Percentiles rank a stretch among this genome's conserved stretches.
Evolutionary conservation across 176 grass and related monocot species (phyloP).

Genomic region (Otatea glauca): DNA sequence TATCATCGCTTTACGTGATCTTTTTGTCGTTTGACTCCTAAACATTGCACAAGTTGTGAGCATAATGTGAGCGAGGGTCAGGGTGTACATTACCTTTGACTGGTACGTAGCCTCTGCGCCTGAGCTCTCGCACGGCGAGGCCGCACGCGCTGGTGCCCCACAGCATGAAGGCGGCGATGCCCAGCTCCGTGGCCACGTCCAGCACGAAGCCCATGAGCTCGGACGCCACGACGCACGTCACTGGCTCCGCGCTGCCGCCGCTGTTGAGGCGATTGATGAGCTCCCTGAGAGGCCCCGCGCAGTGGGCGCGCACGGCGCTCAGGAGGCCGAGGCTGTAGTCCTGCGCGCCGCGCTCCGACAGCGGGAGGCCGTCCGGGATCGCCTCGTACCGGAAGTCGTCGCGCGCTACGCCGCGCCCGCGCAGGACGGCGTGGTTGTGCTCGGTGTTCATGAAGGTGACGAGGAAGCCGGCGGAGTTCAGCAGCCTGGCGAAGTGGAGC

Average conservation of each 20-base stretch:
- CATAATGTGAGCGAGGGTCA: neutral
- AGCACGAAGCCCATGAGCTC: slow-evolving; percentile 12
- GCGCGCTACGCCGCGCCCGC: neutral
- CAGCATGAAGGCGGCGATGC: neutral
- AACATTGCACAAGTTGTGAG: neutral
- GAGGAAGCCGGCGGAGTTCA: slow-evolving; percentile 7
- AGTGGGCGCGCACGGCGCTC: neutral
- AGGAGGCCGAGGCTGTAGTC: neutral
- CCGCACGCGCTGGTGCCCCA: slow-evolving; percentile 9
- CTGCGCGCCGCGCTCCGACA: neutral
- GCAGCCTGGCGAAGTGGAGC: neutral
- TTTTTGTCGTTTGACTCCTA: neutral
- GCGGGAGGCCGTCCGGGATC: slow-evolving; percentile 15
- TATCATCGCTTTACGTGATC: neutral
- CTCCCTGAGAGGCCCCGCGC: neutral
- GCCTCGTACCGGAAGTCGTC: slow-evolving; percentile 5
- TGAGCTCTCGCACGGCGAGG: neutral
- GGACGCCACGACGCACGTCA: slow-evolving; percentile 12
- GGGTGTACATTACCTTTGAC: neutral
- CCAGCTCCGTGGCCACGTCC: neutral
- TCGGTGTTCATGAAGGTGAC: slow-evolving; percentile 40
- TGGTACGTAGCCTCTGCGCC: neutral
- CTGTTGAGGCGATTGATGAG: neutral
- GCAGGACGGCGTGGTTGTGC: neutral
- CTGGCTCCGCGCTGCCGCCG: neutral